These are phyloP conservation scores for Cercophora sp. DNA, from an alignment of 495 filamentous ascomycete species.

Conservation along the genomic window DNA sequence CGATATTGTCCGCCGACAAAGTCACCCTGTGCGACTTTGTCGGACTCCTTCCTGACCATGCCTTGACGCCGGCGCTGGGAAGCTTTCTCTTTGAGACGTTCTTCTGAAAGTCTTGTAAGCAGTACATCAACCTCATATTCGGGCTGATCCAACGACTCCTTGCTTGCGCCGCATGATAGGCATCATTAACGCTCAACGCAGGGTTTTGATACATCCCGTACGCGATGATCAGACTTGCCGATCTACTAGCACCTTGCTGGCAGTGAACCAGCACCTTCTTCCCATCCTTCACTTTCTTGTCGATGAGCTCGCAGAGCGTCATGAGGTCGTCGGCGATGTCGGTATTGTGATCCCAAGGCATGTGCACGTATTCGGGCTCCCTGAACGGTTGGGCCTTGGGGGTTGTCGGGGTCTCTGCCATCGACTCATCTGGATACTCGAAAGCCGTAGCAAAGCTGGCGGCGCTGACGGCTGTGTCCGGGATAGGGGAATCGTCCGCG, in stretches of 20 bases:
- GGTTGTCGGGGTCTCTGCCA: slow-evolving; percentile 49
- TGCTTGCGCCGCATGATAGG: slow-evolving; percentile 84
- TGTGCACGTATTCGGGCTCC: slow-evolving; percentile 88
- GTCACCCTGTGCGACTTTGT: slow-evolving; percentile 47
- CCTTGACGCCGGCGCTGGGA: slow-evolving; percentile 40
- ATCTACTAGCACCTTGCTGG: slow-evolving; percentile 92
- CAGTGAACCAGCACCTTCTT: slow-evolving; percentile 93
- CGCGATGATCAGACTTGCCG: slow-evolving; percentile 93
- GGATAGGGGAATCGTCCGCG: slow-evolving; percentile 48
- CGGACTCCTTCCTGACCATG: slow-evolving; percentile 43
- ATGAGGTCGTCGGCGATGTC: slow-evolving; percentile 86
- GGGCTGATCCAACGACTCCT: slow-evolving; percentile 95
- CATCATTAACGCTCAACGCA: slow-evolving; percentile 81
- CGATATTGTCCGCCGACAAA: slow-evolving; percentile 49
- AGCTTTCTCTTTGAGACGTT: slow-evolving; percentile 54
- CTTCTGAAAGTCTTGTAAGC: slow-evolving; percentile 86
- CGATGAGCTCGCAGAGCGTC: slow-evolving; percentile 80
- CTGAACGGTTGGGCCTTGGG: slow-evolving; percentile 51
- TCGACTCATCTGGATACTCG: slow-evolving; percentile 46
- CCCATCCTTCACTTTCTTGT: slow-evolving; percentile 67
- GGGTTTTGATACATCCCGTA: slow-evolving; percentile 94
- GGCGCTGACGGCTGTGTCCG: slow-evolving; percentile 66
- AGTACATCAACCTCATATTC: slow-evolving; percentile 98
- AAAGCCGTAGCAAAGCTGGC: slow-evolving; percentile 70
- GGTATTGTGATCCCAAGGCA: slow-evolving; percentile 97